These are phyloP conservation scores for Kazachstania martiniae DNA, from an alignment of 805 yeast species.

Conservation along the genomic window DNA sequence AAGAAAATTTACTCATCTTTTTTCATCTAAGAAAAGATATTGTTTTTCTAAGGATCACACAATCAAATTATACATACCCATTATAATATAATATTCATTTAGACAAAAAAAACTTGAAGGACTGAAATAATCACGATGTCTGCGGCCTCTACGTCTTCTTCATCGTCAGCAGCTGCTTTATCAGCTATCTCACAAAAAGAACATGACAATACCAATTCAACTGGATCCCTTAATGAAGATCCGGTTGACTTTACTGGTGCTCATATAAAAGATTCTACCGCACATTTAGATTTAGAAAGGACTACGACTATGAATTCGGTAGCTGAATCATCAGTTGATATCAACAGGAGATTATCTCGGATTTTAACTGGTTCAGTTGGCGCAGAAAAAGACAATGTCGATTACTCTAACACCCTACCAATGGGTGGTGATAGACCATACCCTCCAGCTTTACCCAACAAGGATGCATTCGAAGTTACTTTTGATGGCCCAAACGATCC, in stretches of 20 bases:
- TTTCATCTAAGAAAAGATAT: too few species aligned
- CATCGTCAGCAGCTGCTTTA: conserved; percentile 1
- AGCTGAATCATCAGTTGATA: conserved; percentile 7
- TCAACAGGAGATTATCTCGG: conserved; percentile 9
- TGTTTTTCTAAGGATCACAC: too few species aligned
- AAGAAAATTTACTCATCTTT: too few species aligned
- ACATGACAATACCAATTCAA: conserved; percentile 1
- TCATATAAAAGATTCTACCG: neutral
- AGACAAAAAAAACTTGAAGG: too few species aligned
- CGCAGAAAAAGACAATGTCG: conserved; percentile 6
- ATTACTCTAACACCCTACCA: conserved; percentile 11
- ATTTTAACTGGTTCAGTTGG: conserved; percentile 7
- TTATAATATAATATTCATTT: too few species aligned
- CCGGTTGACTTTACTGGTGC: conserved; percentile 5
- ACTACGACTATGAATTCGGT: conserved; percentile 8
- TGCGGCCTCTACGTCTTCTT: neutral
- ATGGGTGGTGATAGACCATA: conserved; percentile 62
- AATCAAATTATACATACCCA: too few species aligned
- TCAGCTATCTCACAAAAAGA: conserved; percentile 6
- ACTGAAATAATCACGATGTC: neutral
- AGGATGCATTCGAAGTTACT: conserved; percentile 50
- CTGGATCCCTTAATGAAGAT: conserved; percentile 7
- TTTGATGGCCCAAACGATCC: conserved; percentile 78
- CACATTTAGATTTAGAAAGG: conserved; percentile 2
- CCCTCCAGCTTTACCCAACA: conserved; percentile 52